Base-by-base conservation (phyloP, 2,329 filamentous ascomycete species). In the Colletotrichum sp. region DNA sequence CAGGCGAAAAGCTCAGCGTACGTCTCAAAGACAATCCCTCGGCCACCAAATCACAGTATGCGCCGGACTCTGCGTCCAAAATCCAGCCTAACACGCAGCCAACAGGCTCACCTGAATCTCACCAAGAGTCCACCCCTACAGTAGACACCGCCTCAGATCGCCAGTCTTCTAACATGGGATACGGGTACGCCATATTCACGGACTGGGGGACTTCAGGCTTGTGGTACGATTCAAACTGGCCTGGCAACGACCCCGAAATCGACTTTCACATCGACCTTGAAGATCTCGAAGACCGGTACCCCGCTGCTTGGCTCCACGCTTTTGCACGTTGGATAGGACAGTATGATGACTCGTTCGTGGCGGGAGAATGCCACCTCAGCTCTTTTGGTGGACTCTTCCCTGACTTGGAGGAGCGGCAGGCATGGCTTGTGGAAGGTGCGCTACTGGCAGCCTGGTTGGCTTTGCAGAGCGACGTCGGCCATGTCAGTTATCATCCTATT, bases 221-320 rank as follows among this genome's bases (percentile, higher is more conserved):
- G 1, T 43, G 38, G 38, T 43, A n/a, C 0, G 3, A 12, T 0
- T 1, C 38, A n/a, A 1, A 0, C 1, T 43, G 9, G 18, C 38
- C 18, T 0, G 18, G 18, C 0, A 43, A 43, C 38, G 38, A 1
- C 38, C 3, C 38, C 1, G 38, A n/a, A 43, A 3, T 2, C 18
- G 38, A n/a, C 38, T 4, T 2, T 1, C 38, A 43, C 9, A 43
- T 43, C 38, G 3, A 43, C 18, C 18, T 43, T n/a, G 18, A 43
- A n/a, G 38, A 43, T 1, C 18, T 43, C 38, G 9, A 43, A 12
- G 38, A 43, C 18, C 38, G 38, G 18, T 43, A 43, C 18, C 38
- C 38, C 1, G 5, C 38, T n/a, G 18, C 38, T 10, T 43, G 38
- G 38, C 38, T 43, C 18, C 38, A 43, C 3, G 38, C 38, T 3